Percentiles rank a stretch among this genome's conserved stretches.
Conservation (phyloP, 2,329 filamentous ascomycete genomes). For the Cylindrodendrum hubeiense region DNA sequence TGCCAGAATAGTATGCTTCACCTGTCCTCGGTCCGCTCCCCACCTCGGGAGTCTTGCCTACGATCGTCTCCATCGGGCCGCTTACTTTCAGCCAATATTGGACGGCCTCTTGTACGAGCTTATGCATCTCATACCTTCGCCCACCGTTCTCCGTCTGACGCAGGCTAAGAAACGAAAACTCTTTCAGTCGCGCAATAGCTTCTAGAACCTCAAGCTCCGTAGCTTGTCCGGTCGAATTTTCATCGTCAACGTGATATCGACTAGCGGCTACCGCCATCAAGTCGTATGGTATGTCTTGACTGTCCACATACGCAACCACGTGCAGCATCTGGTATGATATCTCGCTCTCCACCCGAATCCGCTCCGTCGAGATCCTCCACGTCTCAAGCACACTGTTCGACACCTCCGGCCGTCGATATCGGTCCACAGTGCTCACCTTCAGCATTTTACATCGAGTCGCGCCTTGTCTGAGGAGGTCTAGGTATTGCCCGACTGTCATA, state of each 20-base stretch:
- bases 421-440: conserved; percentile 39
- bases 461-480: conserved; percentile 39
- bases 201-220: not conserved
- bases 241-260: not conserved
- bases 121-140: conserved; percentile 47
- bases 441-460: conserved; percentile 41
- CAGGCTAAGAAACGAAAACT: conserved; percentile 50
- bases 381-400: conserved; percentile 51
- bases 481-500: conserved; percentile 41
- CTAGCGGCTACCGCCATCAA: conserved; percentile 37
- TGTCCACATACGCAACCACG: conserved; percentile 48
- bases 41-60: not conserved
- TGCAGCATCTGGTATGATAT: conserved; percentile 47
- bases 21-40: not conserved
- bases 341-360: conserved; percentile 44
- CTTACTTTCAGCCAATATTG: conserved; percentile 32
- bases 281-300: conserved; percentile 46
- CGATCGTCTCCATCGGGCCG: not conserved
- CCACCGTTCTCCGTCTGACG: conserved; percentile 6
- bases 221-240: not conserved
- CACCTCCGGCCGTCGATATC: conserved; percentile 41
- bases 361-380: conserved; percentile 49
- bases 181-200: conserved; percentile 43
- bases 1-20: conserved; percentile 37
- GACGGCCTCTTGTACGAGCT: conserved; percentile 46